Percentiles rank a stretch among this genome's conserved stretches.
phyloP scores from a whole-genome alignment of 352 stramenopile genomes.

The Phytophthora quininea region DNA sequence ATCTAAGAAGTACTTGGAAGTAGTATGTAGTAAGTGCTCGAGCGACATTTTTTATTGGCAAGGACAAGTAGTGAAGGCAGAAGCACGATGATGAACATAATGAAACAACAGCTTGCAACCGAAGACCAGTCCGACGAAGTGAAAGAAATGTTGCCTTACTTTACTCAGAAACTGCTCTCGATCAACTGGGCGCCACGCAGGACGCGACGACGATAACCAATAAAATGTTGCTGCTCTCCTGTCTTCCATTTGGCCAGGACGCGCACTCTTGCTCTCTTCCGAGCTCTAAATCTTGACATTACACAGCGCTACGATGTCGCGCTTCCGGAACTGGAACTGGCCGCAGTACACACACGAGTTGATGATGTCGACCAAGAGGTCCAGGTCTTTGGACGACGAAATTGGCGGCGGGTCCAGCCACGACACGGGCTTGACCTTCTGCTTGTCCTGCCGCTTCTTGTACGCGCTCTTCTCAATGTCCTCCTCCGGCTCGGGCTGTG shows the following conservation, averaged over 20 bases:
- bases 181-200: constrained; percentile 21
- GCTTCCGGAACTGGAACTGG: constrained; percentile 54
- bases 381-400: constrained; percentile 43
- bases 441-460: constrained; percentile 8
- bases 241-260: constrained; percentile 29
- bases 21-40: not conserved
- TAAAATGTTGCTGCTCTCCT: constrained; percentile 15
- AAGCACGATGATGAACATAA: constrained; percentile 24
- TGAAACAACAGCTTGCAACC: constrained; percentile 7
- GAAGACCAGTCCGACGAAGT: not conserved
- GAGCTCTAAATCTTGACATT: constrained; percentile 56
- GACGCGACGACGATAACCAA: constrained; percentile 1
- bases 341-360: constrained; percentile 73
- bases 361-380: constrained; percentile 63
- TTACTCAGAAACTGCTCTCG: constrained; percentile 18
- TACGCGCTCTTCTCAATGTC: constrained; percentile 8
- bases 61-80: not conserved
- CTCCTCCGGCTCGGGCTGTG: constrained; percentile 15
- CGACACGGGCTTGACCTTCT: constrained; percentile 32
- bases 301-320: constrained; percentile 62
- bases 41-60: constrained; percentile 37
- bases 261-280: constrained; percentile 6
- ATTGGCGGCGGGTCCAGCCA: constrained; percentile 59
- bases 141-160: not conserved
- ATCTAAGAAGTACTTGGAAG: constrained; percentile 47